Base-by-base conservation (phyloP, 148 eudicot species). In the Fagopyrum tataricum region DNA sequence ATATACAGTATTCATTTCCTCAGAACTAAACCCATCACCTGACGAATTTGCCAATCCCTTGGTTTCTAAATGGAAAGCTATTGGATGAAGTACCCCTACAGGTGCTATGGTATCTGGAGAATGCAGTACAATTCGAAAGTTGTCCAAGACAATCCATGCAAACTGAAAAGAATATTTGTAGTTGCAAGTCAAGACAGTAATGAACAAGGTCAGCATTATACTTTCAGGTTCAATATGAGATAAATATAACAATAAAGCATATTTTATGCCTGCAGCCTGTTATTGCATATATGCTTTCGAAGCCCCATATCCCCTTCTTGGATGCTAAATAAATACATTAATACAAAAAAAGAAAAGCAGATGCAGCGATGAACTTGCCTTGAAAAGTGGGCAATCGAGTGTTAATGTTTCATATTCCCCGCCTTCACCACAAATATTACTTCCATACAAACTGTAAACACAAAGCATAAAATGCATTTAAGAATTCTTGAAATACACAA, bases 381-480 rank as follows among this genome's bases (percentile, higher is more conserved):
- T 86, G 76, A 94, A 94, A 71, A 94, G 93, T 72, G 98, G 98
- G 71, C 98, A 94, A 77, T 94, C 96, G 37, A 94, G 93, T 20
- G 98, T 94, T 72, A 94, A 78, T 47, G 98, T 88, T 86, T 94
- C 98, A 83, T 94, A 94, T 82, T 94, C 98, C 72, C 98, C 98
- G 73, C 98, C 98, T 88, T 94, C 98, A 74, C 98, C 98, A 84
- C 97, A 94, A 39, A 94, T 92, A 83, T 94, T 94, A 67, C 87
- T 85, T 75, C 97, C 96, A 82, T 94, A 94, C 81, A 94, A 82
- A 72, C 98, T 94, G 89, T 67, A 79, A 72, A 78, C 4, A 21
- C 4, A 44, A 14, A 42, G 41, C 55, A 77, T 18, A 58, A 69
- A 48, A 61, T 44, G 26, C 72, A 39, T 13, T 64, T 64, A 14